phyloP scores from a whole-genome alignment of 768 basidiomycete species.

The Agrocybe chaxingu region DNA sequence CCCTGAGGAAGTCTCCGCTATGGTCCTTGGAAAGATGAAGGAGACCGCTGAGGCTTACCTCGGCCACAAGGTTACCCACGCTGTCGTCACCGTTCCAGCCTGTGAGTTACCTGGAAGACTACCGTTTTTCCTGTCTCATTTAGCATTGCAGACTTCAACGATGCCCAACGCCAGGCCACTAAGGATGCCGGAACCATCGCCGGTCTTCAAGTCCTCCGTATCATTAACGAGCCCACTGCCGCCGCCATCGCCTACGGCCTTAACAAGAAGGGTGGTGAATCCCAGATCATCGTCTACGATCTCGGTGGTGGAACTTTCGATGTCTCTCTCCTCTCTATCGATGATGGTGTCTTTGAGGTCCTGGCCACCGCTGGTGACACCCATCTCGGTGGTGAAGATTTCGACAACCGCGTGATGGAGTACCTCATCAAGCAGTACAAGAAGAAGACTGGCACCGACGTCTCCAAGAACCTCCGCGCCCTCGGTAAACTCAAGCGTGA shows the following conservation, averaged over 20 bases:
- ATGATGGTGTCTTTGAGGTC: conserved; percentile 90
- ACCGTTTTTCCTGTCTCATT: not conserved
- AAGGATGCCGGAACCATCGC: conserved; percentile 97
- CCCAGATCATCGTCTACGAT: conserved; percentile 97
- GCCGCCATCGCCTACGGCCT: conserved; percentile 98
- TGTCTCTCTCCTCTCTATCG: conserved; percentile 93
- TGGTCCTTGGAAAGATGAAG: conserved; percentile 98
- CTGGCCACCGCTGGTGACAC: conserved; percentile 92
- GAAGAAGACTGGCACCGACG: conserved; percentile 88
- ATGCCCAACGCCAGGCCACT: conserved; percentile 98
- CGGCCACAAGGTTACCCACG: conserved; percentile 93
- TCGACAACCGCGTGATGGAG: conserved; percentile 91
- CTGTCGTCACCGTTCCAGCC: conserved; percentile 97
- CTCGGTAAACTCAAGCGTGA: conserved; percentile 92
- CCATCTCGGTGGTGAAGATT: conserved; percentile 94
- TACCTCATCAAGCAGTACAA: conserved; percentile 88
- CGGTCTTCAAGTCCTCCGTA: conserved; percentile 91
- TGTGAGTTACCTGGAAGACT: conserved; percentile 44
- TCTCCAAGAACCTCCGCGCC: conserved; percentile 73
- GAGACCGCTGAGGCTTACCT: conserved; percentile 99
- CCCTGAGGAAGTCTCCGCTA: conserved; percentile 92
- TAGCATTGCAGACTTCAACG: conserved; percentile 79
- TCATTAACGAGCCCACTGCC: conserved; percentile 97
- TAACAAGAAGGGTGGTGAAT: conserved; percentile 92
- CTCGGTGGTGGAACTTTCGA: conserved; percentile 99